Evolutionary conservation across 2,329 filamentous ascomycete species (phyloP), one percentile per base, ranked within the genome.

Genomic region (Ascosphaera aggregata): DNA sequence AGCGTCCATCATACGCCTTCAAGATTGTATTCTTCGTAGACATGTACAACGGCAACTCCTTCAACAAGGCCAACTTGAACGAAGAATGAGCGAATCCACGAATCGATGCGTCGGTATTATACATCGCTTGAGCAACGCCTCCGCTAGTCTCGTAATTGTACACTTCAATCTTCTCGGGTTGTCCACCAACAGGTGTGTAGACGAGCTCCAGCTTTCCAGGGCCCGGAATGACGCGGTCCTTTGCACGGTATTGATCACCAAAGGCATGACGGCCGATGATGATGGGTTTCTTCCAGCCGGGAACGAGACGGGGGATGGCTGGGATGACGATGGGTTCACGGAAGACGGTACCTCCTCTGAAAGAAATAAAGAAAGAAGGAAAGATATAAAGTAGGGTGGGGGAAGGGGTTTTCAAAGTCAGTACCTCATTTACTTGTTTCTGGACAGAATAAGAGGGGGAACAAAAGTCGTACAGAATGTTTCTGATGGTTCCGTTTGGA

Each of bases 1-100:
- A 98, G 51, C 80, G 73, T 39, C 89, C 89, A 56, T 98, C 89
- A 64, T 98, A 98, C 61, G 85, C 86, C 71, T 98, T 98, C 49
- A 98, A 67, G 51, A 98, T 98, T 50, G 89, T 98, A 71, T 95
- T 95, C 78, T 98, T 98, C 62, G 89, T 98, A 71, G 82, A 93
- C 86, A 95, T 91, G 69, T 95, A 98, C 53, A 98, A 68, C n/a
- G 89, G 89, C 48, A 92, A 66, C 46, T 67, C 67, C 71, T 93
- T 89, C 60, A 73, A 67, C 36, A 95, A 64, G 24, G 89, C 86
- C 48, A 94, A 73, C 74, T 94, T 92, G 74, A 98, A 95, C 49
- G 76, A 85, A 45, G 89, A 80, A 57, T 95, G 89, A 41, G 89
- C 89, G 54, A 98, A 98, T 44, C 89, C 89, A 40, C 67, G 65